Conservation (phyloP, 2,329 filamentous ascomycete species). For the Exserohilum rostratum region DNA sequence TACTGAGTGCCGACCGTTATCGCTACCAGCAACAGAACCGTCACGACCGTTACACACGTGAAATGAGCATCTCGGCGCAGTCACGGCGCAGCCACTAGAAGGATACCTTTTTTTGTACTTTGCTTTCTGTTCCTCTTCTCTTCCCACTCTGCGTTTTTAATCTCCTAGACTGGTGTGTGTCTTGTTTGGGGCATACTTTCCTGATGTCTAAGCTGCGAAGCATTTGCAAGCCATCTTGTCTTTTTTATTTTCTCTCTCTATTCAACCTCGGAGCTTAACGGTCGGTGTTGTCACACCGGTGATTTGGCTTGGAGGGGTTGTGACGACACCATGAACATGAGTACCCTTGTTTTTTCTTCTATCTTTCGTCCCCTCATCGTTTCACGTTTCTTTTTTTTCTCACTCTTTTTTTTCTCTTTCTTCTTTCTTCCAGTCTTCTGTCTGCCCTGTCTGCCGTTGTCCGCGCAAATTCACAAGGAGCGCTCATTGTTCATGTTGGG, state of each 20-base stretch:
- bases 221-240: constrained; percentile 1
- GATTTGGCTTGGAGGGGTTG: constrained; percentile 16
- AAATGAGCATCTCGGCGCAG: constrained; percentile 35
- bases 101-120: constrained; percentile 23
- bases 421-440: background rate
- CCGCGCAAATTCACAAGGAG: background rate
- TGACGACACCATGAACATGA: constrained; percentile 31
- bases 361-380: constrained; percentile 5
- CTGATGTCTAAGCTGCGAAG: constrained; percentile 26
- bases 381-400: constrained; percentile 5
- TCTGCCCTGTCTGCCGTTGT: background rate
- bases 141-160: constrained; percentile 25
- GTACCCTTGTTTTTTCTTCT: constrained; percentile 4
- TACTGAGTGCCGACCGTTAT: constrained; percentile 39
- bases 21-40: constrained; percentile 14
- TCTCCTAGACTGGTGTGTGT: constrained; percentile 29
- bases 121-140: constrained; percentile 26
- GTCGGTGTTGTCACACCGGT: constrained; percentile 18
- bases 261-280: constrained; percentile 9
- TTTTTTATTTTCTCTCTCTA: constrained; percentile 4
- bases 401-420: background rate
- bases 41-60: constrained; percentile 27
- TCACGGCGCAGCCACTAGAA: constrained; percentile 29
- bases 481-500: constrained; percentile 3
- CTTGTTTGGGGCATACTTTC: constrained; percentile 21